A percentile compares a stretch with the other conserved stretches of the same genome.
These are phyloP conservation scores for Leptosphaerulina australis DNA, from an alignment of 2,329 filamentous ascomycete genomes.

Conservation along the genomic window DNA sequence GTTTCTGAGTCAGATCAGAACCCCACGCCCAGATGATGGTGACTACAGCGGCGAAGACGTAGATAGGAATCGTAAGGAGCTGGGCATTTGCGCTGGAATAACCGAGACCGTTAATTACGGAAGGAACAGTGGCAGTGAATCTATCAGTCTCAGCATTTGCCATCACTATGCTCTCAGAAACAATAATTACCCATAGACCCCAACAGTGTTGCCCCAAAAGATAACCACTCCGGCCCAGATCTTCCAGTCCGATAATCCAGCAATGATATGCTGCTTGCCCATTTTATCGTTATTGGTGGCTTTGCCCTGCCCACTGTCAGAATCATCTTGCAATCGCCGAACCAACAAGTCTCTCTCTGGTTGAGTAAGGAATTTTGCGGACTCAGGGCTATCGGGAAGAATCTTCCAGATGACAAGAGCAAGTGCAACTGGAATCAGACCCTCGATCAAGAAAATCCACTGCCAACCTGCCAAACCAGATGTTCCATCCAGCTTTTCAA, in stretches of 20 bases:
- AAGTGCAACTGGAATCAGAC: constrained; percentile 40
- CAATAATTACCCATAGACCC: constrained; percentile 41
- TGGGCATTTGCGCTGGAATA: constrained; percentile 51
- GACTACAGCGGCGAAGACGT: constrained; percentile 51
- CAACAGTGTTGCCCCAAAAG: constrained; percentile 48
- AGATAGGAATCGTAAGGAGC: constrained; percentile 52
- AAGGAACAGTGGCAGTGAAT: constrained; percentile 50
- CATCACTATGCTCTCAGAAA: neutral
- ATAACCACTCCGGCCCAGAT: constrained; percentile 47
- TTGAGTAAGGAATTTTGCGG: constrained; percentile 47
- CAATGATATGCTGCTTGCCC: constrained; percentile 55
- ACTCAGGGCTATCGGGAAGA: constrained; percentile 57
- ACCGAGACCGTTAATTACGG: constrained; percentile 51
- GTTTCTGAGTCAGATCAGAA: constrained; percentile 59
- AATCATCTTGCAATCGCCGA: constrained; percentile 48
- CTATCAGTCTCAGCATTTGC: constrained; percentile 19
- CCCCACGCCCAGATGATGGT: constrained; percentile 53
- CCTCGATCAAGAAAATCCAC: constrained; percentile 43
- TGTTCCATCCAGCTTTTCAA: constrained; percentile 41
- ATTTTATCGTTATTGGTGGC: constrained; percentile 57
- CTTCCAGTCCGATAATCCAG: constrained; percentile 53
- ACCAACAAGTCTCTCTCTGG: constrained; percentile 43
- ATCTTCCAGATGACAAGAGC: constrained; percentile 59
- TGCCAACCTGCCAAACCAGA: constrained; percentile 41
- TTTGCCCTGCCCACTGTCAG: constrained; percentile 53